These are phyloP conservation scores for Lepiota venenata DNA, from an alignment of 768 basidiomycete genomes.

Conservation along the genomic window DNA sequence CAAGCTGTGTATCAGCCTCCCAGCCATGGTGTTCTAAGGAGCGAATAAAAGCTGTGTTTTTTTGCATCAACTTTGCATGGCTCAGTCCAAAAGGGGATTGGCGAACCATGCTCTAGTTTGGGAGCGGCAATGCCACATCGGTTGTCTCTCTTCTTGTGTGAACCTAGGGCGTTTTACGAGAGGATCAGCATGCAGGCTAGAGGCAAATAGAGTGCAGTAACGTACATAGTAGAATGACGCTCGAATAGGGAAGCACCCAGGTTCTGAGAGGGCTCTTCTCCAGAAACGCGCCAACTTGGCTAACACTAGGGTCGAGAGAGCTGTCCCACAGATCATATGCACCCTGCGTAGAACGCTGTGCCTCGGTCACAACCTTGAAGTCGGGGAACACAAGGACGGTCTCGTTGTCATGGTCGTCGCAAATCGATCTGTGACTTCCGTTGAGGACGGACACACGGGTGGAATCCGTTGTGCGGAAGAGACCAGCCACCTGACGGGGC, in stretches of 20 bases:
- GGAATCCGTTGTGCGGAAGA: conserved; percentile 56
- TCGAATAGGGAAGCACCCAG: conserved; percentile 86
- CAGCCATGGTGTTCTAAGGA: conserved; percentile 67
- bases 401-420: conserved; percentile 59
- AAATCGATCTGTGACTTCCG: conserved; percentile 75
- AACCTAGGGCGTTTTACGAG: conserved; percentile 50
- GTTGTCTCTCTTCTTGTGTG: conserved; percentile 91
- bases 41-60: conserved; percentile 52
- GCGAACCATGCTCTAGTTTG: conserved; percentile 70
- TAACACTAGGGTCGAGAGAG: conserved; percentile 57
- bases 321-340: conserved; percentile 68
- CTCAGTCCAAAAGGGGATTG: neutral
- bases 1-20: conserved; percentile 73
- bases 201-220: conserved; percentile 15
- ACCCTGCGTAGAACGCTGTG: conserved; percentile 59
- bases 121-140: conserved; percentile 87
- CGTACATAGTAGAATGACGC: conserved; percentile 87
- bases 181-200: conserved; percentile 13
- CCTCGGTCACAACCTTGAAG: conserved; percentile 77
- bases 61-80: neutral
- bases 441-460: conserved; percentile 72
- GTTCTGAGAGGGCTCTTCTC: conserved; percentile 53
- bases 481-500: conserved; percentile 39
- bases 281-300: conserved; percentile 40
- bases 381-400: conserved; percentile 92